Base-by-base conservation (phyloP, 495 filamentous ascomycete species). In the Penicillium daleae region DNA sequence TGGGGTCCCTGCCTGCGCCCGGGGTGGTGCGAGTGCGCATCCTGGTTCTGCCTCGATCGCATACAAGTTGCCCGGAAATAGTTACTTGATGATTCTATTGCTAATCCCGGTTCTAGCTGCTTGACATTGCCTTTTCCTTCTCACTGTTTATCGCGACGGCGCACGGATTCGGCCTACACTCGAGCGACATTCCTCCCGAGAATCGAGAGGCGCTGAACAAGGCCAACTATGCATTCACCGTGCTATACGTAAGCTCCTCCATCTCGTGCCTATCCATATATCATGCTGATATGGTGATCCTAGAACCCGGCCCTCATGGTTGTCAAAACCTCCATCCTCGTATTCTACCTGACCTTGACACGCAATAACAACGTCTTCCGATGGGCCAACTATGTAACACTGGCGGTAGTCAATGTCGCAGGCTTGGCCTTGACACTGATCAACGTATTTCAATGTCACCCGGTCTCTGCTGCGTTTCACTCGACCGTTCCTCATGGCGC, bases 401-500 rank as follows among this genome's bases (percentile, higher is more conserved):
- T 96, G 6, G 73, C 77, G 33, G 85, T 93, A 17, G 92, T 95
- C 54, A 94, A 94, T 68, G 73, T 84, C 3, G 90, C 89, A 22
- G 94, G 93, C 8, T 65, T 88, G 6, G 88, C 91, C 12, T 78
- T 98, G 66, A 95, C 92, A 3, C 80, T 97, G 44, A 79, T 96
- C 72, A 96, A 94, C 71, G 86, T 94, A 67, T 92, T 97, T 64
- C 93, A 96, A 79, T 98, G 94, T 73, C 74, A 72, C n/a, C 94
- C 94, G 4, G 73, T 93, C 49, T 63, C 71, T 35, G 89, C 89
- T 46, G 87, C 83, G 6, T 92, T 87, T 64, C 72, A 71, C 7
- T 77, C 82, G 70, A 74, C 80, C 57, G 27, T 76, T 19, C 73
- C 79, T 12, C 44, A 67, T 4, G 52, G 74, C 31, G 79, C 83